Conservation (phyloP, 1,284 basidiomycete species). For the Cutaneotrichosporon arboriforme region DNA sequence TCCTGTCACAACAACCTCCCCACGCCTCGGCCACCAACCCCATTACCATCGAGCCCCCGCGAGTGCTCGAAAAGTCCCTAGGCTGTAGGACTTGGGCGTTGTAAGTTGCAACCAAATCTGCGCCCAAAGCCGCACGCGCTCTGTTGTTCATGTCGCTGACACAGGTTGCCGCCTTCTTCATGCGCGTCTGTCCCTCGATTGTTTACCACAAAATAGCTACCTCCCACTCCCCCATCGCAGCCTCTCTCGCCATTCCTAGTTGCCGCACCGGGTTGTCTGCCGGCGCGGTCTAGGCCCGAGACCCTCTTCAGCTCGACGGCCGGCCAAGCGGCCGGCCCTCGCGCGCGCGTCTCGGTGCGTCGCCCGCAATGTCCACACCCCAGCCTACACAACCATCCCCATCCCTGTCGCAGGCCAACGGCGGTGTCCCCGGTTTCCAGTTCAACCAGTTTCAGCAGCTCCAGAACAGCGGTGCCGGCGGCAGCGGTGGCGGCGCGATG, state of each 20-base stretch:
- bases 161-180: no score
- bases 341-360: slow-evolving; percentile 12
- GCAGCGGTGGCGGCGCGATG: slow-evolving; percentile 7
- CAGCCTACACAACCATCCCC: slow-evolving; percentile 16
- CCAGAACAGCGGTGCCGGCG: not conserved
- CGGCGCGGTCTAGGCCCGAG: slow-evolving; percentile 14
- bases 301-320: slow-evolving; percentile 10
- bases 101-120: no score
- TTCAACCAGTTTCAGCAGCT: slow-evolving; percentile 14
- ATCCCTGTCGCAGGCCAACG: slow-evolving; percentile 18
- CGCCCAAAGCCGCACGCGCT: no score
- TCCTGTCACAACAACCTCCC: no score
- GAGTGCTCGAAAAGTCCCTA: no score
- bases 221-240: not conserved
- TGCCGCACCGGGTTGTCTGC: slow-evolving; percentile 11
- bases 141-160: no score
- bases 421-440: slow-evolving; percentile 7
- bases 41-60: no score
- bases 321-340: slow-evolving; percentile 20
- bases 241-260: not conserved
- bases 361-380: slow-evolving; percentile 22
- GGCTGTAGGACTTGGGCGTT: no score
- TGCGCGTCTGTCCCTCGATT: no score
- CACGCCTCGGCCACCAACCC: no score
- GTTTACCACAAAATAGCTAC: no score